phyloP scores from a whole-genome alignment of 495 filamentous ascomycete species.

The Xylaria scruposa region DNA sequence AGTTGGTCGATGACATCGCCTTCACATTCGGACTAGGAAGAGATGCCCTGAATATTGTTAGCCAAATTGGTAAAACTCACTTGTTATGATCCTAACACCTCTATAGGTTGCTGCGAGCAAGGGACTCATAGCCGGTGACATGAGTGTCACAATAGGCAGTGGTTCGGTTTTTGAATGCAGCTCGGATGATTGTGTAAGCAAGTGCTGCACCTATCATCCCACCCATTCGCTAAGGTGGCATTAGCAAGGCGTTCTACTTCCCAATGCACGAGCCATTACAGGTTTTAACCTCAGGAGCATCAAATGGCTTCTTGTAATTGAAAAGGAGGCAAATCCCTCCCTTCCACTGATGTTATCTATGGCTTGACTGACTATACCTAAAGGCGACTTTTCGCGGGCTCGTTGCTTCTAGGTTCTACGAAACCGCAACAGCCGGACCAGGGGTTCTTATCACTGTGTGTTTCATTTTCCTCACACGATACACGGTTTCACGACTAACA shows the following conservation, averaged over 20 bases:
- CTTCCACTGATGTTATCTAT: neutral
- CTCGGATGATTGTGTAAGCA: slow-evolving; percentile 37
- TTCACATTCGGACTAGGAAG: slow-evolving; percentile 73
- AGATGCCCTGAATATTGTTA: slow-evolving; percentile 68
- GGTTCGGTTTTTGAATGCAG: slow-evolving; percentile 41
- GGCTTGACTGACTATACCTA: slow-evolving; percentile 28
- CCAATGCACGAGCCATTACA: slow-evolving; percentile 60
- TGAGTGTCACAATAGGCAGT: slow-evolving; percentile 14
- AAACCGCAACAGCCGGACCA: slow-evolving; percentile 54
- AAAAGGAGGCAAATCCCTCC: slow-evolving; percentile 80
- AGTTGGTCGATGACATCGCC: slow-evolving; percentile 83
- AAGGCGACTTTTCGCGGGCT: slow-evolving; percentile 84
- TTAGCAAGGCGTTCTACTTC: slow-evolving; percentile 70
- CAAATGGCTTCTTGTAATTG: slow-evolving; percentile 82
- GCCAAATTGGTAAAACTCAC: slow-evolving; percentile 20
- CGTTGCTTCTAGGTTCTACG: slow-evolving; percentile 60
- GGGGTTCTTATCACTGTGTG: slow-evolving; percentile 75
- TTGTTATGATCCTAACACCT: neutral
- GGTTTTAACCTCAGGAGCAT: slow-evolving; percentile 59
- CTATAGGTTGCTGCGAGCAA: slow-evolving; percentile 70
- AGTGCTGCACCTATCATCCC: slow-evolving; percentile 14
- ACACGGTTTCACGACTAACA: slow-evolving; percentile 43
- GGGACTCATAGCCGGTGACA: slow-evolving; percentile 46
- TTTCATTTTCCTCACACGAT: slow-evolving; percentile 26
- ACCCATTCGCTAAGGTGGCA: slow-evolving; percentile 13